Conservation (phyloP, 2,329 filamentous ascomycete species). For the Fusarium mangiferae region DNA sequence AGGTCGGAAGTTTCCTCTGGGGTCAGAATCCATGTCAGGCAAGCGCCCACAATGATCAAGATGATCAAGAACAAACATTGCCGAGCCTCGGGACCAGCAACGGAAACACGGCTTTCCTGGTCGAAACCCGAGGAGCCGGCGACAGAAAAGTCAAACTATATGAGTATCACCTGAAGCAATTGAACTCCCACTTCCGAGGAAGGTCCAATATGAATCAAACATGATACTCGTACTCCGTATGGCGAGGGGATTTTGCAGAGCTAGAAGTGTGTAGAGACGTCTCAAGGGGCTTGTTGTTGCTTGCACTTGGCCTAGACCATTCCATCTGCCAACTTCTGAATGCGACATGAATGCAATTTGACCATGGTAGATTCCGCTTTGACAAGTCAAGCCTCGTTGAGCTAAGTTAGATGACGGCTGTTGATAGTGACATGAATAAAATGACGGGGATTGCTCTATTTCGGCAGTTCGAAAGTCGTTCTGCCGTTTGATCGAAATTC, state of each 20-base stretch:
- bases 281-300: neutral
- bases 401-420: neutral
- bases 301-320: slow-evolving; percentile 5
- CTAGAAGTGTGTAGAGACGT: neutral
- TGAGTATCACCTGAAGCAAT: neutral
- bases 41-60: neutral
- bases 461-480: neutral
- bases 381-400: slow-evolving; percentile 1
- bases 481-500: neutral
- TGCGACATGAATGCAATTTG: neutral
- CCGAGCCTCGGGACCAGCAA: neutral
- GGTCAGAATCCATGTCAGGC: neutral
- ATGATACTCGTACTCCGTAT: neutral
- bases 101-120: neutral
- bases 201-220: neutral
- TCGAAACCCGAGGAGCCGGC: neutral
- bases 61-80: neutral
- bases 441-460: neutral
- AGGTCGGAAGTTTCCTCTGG: neutral
- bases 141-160: neutral
- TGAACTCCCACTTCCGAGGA: neutral
- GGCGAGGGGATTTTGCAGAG: neutral
- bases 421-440: neutral
- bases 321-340: neutral
- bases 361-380: neutral